Base-by-base conservation (phyloP, 2,329 filamentous ascomycete genomes). In the Teratosphaeria pseudoeucalypti region DNA sequence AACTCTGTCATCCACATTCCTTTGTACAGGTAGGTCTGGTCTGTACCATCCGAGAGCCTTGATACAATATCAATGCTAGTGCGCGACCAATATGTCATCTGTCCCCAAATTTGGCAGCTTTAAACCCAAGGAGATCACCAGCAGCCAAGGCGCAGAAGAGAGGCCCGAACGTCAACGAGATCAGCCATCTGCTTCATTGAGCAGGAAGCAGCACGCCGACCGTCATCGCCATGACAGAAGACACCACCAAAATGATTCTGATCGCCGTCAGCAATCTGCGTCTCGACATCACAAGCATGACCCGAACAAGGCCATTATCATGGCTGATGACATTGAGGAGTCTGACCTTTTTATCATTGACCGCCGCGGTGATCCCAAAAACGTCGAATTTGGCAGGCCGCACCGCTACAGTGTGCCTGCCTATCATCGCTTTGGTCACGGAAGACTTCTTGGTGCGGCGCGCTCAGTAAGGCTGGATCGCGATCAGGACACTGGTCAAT, bases 101-200 rank as follows among this genome's bases (percentile, higher is more conserved):
- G 78, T 88, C 26, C 88, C 89, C 10, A 90, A 85, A 66, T 92
- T 92, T 69, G 79, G 83, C 23, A 92, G 88, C 63, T 92, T 92
- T 76, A 86, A 82, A 65, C 82, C 81, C 61, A 81, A 79, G 61
- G 56, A 64, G 61, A 56, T 34, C 1, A 11, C 16, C 53, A 54
- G 53, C 59, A 26, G 52, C 60, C 65, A 34, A 58, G 39, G 43
- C 39, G 53, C 57, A 26, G 26, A 56, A n/a, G 49, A 58, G 27
- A 52, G 39, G 39, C 55, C 59, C 26, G 39, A 58, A 19, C 54
- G 57, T 29, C 23, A 11, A 55, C 29, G n/a, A 26, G 23, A 16
- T 19, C 27, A 57, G 5, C 16, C 23, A 7, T 43, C 52, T 53
- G 19, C 29, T 26, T 16, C 52, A 19, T n/a, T 52, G 26, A 37